These are phyloP conservation scores for Malus fusca DNA, from an alignment of 306 rosid species.

Conservation along the genomic window DNA sequence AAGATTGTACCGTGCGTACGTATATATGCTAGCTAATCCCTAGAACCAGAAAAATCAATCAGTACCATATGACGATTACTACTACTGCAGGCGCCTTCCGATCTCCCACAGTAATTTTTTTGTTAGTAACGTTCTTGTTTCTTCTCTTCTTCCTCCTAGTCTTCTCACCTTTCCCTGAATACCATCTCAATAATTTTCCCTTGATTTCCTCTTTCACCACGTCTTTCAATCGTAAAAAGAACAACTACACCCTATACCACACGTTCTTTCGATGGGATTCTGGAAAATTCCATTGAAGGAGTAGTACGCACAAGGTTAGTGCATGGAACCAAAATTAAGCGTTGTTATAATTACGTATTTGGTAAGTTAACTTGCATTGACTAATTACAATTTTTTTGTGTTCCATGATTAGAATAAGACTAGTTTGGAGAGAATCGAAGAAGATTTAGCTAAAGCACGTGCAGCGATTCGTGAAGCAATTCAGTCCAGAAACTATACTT, in stretches of 20 bases:
- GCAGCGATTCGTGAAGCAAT: constrained; percentile 30
- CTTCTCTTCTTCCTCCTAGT: constrained; percentile 4
- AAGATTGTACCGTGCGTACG: neutral
- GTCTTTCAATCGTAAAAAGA: neutral
- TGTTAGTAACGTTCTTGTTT: neutral
- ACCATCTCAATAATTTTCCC: constrained; percentile 1
- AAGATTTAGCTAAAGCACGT: constrained; percentile 35
- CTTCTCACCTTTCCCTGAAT: neutral
- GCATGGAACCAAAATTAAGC: neutral
- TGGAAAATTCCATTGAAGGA: constrained; percentile 5
- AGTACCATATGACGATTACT: no score
- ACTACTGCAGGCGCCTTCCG: neutral
- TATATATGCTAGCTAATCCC: neutral
- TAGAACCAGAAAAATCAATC: neutral
- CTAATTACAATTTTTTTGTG: neutral
- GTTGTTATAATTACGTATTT: neutral
- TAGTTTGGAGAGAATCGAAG: constrained; percentile 24
- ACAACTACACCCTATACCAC: neutral
- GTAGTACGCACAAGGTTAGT: neutral
- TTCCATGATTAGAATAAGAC: constrained; percentile 12
- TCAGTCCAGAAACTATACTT: constrained; percentile 9
- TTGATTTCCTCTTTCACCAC: constrained; percentile 4
- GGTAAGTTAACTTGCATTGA: neutral
- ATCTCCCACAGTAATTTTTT: neutral
- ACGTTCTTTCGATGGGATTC: constrained; percentile 1